Base-by-base conservation (phyloP, 352 stramenopile species). In the Phytophthora pluvialis region DNA sequence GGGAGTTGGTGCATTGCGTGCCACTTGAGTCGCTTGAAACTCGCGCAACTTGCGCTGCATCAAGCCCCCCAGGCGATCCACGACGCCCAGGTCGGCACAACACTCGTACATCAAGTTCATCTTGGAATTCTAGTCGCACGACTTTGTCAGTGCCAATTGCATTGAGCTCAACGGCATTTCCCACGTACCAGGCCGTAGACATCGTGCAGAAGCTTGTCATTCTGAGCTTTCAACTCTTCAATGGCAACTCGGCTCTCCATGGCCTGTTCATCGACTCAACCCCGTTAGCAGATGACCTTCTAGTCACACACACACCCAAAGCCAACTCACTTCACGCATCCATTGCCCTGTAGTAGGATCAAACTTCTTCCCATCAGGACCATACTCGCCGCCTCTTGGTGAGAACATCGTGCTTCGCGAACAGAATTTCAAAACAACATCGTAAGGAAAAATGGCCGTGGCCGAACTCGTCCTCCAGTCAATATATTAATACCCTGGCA, bases 41-140 rank as follows among this genome's bases (percentile, higher is more conserved):
- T 75, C 72, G 13, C 66, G 73, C 47, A 91, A 61, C 48, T 91
- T 89, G 28, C 72, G 72, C 45, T 89, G 80, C 72, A 89, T 91
- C 54, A 88, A 66, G 60, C 88, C 78, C 5, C 78, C 77, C 18
- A 89, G 56, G 12, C 73, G 71, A 40, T 91, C 80, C 3, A 75
- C 61, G 12, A 89, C 68, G 10, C 77, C 73, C 51, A 91, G 46
- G 21, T 88, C 82, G 16, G 76, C 53, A 33, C 77, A 78, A 42
- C 76, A 87, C 48, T 91, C 82, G 50, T 87, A 85, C 47, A 88
- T 78, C 21, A 91, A 70, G 18, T 67, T 81, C 46, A 89, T 45
- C 39, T 82, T 82, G 4, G 78, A 83, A 64, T 87, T 88, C 81
- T 90, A 50, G 3, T 15, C 12, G 39, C 40, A 31, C 32, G 13